Conservation (phyloP, 352 stramenopile genomes). For the Albugo laibachii region DNA sequence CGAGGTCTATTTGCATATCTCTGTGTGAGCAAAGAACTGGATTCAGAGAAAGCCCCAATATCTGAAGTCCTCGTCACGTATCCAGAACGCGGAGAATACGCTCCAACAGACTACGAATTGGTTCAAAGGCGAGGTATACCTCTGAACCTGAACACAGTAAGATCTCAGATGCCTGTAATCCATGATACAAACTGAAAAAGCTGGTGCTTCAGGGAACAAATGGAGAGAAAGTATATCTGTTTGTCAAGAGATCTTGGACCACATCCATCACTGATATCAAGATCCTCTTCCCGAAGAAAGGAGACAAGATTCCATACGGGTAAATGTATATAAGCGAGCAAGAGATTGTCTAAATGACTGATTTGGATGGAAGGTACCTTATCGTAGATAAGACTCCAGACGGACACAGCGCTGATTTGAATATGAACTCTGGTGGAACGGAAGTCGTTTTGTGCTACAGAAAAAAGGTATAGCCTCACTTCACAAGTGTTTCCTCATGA, state of each 20-base stretch:
- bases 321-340: slow-evolving; percentile 8
- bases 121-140: slow-evolving; percentile 30
- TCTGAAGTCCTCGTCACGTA: slow-evolving; percentile 61
- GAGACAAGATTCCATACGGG: slow-evolving; percentile 65
- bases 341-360: background rate
- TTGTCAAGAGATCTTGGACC: slow-evolving; percentile 39
- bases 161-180: background rate
- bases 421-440: slow-evolving; percentile 43
- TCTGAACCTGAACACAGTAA: slow-evolving; percentile 58
- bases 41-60: slow-evolving; percentile 32
- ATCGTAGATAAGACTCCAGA: slow-evolving; percentile 55
- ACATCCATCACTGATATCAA: slow-evolving; percentile 44
- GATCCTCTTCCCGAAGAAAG: slow-evolving; percentile 62
- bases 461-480: slow-evolving; percentile 24
- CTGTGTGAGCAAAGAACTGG: slow-evolving; percentile 31
- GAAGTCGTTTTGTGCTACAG: slow-evolving; percentile 70
- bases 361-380: slow-evolving; percentile 22
- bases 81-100: slow-evolving; percentile 49
- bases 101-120: slow-evolving; percentile 59
- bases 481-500: too few species aligned
- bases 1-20: slow-evolving; percentile 61
- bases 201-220: slow-evolving; percentile 31
- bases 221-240: slow-evolving; percentile 65
- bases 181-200: background rate
- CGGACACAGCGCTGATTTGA: slow-evolving; percentile 46